Evolutionary conservation across 1,139 yeast genomes (phyloP), one percentile per base, ranked within the genome.

Genomic region (Candida pseudoviswanathii): DNA sequence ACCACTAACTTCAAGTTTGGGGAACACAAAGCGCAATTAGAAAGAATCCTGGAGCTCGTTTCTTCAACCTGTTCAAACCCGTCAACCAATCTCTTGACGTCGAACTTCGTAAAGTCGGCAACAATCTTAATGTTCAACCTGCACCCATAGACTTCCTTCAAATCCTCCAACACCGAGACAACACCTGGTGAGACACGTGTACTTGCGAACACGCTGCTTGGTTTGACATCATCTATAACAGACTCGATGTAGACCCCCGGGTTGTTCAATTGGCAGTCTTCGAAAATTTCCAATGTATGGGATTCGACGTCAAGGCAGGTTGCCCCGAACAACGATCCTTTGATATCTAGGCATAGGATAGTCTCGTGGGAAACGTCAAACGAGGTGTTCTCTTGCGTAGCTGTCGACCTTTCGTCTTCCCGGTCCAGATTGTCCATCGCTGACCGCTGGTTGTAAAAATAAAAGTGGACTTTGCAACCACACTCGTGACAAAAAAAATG

Each of bases 181-280:
- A 49, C 37, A 5, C 22, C 8, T 9, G 42, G 47, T 2, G 52
- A 43, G 5, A 46, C 24, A 29, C 58, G 39, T n/a, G 57, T 51
- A 22, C 54, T 49, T 5, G 43, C 37, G 34, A 52, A 49, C 1
- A 55, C 38, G 16, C 41, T 29, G 9, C 41, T 50, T 9, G 56
- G 58, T 16, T 43, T 38, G 10, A 52, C 38, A 24, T 55, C 57
- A 42, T 46, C 51, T 10, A 55, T 47, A 3, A 53, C 43, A 24
- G 52, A 40, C 29, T 45, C 50, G n/a, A 53, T 45, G 22, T 52
- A 52, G 5, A 38, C 47, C 7, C 38, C 30, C 26, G 53, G 52
- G 40, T 42, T 43, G 11, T 42, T 38, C 25, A 49, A 33, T 30
- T 49, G 51, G 44, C 45, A 48, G 46, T 54, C 58, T 29, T 54